phyloP scores from a whole-genome alignment of 495 filamentous ascomycete species.

The Cercophora newfieldiana region DNA sequence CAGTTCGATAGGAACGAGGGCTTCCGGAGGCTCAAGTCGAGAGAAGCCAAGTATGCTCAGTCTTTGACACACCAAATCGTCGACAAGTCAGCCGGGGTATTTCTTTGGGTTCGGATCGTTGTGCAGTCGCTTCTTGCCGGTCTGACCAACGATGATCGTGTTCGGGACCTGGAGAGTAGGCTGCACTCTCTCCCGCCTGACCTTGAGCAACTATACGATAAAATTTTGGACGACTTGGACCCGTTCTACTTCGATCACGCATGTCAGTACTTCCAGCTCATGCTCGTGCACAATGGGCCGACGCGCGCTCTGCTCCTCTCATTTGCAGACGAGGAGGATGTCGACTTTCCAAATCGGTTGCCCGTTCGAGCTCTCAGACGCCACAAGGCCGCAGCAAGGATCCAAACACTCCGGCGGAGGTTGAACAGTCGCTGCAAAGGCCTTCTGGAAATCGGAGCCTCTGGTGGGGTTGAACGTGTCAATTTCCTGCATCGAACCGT shows the following conservation, averaged over 20 bases:
- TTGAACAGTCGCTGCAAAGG: conserved; percentile 4
- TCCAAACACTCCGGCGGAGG: neutral
- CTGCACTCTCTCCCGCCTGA: conserved; percentile 26
- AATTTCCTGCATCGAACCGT: conserved; percentile 6
- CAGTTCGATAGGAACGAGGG: conserved; percentile 17
- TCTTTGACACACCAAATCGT: conserved; percentile 20
- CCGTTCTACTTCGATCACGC: conserved; percentile 28
- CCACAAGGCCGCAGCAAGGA: neutral
- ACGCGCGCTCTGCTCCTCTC: conserved; percentile 20
- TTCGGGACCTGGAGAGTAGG: conserved; percentile 24
- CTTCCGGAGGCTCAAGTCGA: conserved; percentile 13
- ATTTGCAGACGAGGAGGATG: conserved; percentile 31
- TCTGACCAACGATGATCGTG: conserved; percentile 23
- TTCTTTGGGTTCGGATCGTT: conserved; percentile 37
- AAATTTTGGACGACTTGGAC: conserved; percentile 24
- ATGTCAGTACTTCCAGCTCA: conserved; percentile 25
- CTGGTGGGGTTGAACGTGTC: neutral
- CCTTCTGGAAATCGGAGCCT: conserved; percentile 4
- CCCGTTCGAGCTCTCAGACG: neutral
- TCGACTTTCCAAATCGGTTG: neutral
- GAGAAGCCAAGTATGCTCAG: neutral
- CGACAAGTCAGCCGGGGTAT: conserved; percentile 30
- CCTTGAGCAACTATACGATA: conserved; percentile 25
- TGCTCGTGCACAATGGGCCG: conserved; percentile 13
- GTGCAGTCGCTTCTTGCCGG: conserved; percentile 25